Evolutionary conservation across 495 filamentous ascomycete genomes (phyloP).

Genomic region (Rusavskia elegans): DNA sequence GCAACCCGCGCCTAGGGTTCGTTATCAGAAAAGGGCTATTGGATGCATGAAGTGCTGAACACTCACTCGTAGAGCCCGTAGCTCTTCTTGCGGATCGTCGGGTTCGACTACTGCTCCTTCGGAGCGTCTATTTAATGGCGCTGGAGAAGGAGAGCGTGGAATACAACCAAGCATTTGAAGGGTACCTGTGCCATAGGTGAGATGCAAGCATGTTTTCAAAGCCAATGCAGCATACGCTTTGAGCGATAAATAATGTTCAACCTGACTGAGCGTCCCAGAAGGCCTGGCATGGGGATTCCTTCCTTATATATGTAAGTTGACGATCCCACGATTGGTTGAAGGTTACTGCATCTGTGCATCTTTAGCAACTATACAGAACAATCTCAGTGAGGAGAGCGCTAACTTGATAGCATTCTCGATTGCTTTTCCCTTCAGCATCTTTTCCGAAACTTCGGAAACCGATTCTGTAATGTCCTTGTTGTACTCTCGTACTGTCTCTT

Average conservation of each 20-base stretch:
- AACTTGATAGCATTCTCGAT: constrained; percentile 9
- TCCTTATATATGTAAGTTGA: background rate
- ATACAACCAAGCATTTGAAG: constrained; percentile 15
- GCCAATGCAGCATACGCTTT: background rate
- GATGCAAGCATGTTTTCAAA: background rate
- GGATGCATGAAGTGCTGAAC: too few species aligned
- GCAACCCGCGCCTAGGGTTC: constrained; percentile 6
- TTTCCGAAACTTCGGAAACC: constrained; percentile 5
- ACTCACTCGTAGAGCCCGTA: constrained; percentile 1
- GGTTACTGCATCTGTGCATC: background rate
- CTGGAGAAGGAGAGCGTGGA: constrained; percentile 7
- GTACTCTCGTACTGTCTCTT: background rate
- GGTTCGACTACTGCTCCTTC: too few species aligned
- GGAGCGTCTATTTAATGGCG: background rate
- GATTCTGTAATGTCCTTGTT: too few species aligned
- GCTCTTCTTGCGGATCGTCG: background rate
- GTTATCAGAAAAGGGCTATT: background rate
- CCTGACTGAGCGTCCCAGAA: background rate
- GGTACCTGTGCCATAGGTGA: background rate
- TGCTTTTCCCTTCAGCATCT: constrained; percentile 8
- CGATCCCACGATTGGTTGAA: background rate
- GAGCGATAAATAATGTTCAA: constrained; percentile 10
- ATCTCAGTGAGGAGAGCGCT: background rate
- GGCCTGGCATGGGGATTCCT: background rate
- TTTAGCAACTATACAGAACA: background rate